Conservation (phyloP, 345 rosid species). For the Odontarrhena argentea region DNA sequence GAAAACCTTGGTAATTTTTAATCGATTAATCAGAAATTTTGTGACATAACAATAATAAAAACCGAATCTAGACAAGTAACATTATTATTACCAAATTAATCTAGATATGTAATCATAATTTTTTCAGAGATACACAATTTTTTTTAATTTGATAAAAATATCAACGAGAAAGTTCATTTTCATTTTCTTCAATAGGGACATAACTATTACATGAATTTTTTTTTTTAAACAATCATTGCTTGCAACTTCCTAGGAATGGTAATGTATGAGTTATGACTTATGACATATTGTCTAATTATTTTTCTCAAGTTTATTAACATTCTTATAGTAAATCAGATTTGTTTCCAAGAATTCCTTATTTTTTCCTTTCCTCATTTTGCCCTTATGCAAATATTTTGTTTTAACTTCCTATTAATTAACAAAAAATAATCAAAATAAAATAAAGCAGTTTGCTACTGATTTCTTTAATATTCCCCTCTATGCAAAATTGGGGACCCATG, state of each 20-base stretch:
- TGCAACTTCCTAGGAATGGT: neutral
- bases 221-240: neutral
- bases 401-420: too few species aligned
- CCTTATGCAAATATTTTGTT: neutral
- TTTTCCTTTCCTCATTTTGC: neutral
- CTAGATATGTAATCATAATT: too few species aligned
- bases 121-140: too few species aligned
- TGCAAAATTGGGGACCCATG: constrained; percentile 19
- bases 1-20: too few species aligned
- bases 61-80: too few species aligned
- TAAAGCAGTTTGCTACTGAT: neutral
- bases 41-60: too few species aligned
- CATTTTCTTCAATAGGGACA: neutral
- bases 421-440: too few species aligned
- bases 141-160: neutral
- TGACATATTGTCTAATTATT: neutral
- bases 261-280: too few species aligned
- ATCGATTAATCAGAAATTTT: too few species aligned
- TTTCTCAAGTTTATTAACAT: neutral
- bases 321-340: neutral
- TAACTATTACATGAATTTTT: neutral
- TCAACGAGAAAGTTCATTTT: neutral
- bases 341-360: neutral
- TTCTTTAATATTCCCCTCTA: constrained; percentile 8
- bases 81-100: too few species aligned